Evolutionary conservation across 1,284 basidiomycete genomes (phyloP).

Genomic region (Neolentinus lepideus): DNA sequence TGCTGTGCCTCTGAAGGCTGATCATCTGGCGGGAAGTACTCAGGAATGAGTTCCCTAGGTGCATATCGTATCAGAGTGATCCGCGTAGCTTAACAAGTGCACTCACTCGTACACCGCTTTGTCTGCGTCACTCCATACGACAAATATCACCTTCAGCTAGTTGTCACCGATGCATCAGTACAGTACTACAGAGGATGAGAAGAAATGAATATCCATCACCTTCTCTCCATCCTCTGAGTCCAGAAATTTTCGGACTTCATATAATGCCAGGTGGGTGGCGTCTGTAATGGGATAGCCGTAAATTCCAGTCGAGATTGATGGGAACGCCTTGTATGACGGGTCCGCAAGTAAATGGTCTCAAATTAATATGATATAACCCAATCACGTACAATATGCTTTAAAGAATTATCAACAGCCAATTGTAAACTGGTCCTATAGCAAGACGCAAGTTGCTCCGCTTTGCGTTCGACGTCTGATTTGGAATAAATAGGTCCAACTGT

Average conservation of each 20-base stretch:
- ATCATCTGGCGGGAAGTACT: slow-evolving; percentile 47
- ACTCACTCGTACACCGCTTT: slow-evolving; percentile 58
- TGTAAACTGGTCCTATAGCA: slow-evolving; percentile 71
- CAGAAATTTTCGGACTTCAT: slow-evolving; percentile 48
- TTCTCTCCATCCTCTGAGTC: slow-evolving; percentile 44
- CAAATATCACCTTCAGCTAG: slow-evolving; percentile 68
- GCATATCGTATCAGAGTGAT: not conserved
- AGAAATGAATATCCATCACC: slow-evolving; percentile 23
- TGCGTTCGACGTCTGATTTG: slow-evolving; percentile 28
- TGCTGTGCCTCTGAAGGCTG: slow-evolving; percentile 1
- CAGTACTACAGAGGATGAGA: not conserved
- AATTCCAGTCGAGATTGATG: slow-evolving; percentile 74
- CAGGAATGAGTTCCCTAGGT: slow-evolving; percentile 45
- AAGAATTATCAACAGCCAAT: slow-evolving; percentile 49
- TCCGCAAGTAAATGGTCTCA: slow-evolving; percentile 3
- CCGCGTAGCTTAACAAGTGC: not conserved
- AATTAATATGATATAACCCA: not conserved
- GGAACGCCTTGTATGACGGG: slow-evolving; percentile 55
- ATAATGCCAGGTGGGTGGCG: slow-evolving; percentile 66
- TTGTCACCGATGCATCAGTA: not conserved
- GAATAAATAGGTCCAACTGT: slow-evolving; percentile 86
- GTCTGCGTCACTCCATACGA: slow-evolving; percentile 64
- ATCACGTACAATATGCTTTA: slow-evolving; percentile 56
- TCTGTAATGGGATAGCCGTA: slow-evolving; percentile 73
- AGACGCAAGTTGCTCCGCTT: slow-evolving; percentile 52